Conservation (phyloP, 768 basidiomycete genomes). For the Exsudoporus frostii region DNA sequence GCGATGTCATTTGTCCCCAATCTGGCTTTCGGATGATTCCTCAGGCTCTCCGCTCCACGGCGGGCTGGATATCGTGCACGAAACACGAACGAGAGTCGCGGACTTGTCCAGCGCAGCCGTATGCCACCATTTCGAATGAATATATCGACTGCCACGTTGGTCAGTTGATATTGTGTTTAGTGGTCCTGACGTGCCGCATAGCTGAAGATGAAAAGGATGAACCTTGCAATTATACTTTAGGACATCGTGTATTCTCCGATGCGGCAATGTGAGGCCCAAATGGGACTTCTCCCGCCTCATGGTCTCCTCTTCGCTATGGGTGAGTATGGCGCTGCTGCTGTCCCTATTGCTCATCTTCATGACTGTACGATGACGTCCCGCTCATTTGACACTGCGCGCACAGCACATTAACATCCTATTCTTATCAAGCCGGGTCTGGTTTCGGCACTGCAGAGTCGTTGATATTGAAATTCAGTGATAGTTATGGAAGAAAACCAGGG, state of each 20-base stretch:
- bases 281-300: constrained; percentile 10
- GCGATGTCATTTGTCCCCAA: constrained; percentile 4
- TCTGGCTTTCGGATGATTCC: constrained; percentile 3
- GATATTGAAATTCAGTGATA: constrained; percentile 24
- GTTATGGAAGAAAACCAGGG: constrained; percentile 22
- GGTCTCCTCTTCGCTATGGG: constrained; percentile 3
- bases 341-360: not conserved
- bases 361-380: constrained; percentile 1
- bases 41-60: constrained; percentile 12
- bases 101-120: constrained; percentile 3
- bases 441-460: constrained; percentile 3
- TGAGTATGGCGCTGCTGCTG: not conserved
- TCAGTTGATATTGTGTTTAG: constrained; percentile 8
- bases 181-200: constrained; percentile 5
- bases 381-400: not conserved
- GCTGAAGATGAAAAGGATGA: constrained; percentile 13
- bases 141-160: constrained; percentile 16
- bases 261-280: constrained; percentile 5
- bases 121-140: constrained; percentile 8
- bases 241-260: constrained; percentile 1
- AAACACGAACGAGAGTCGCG: constrained; percentile 17
- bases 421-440: not conserved
- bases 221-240: constrained; percentile 13
- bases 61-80: constrained; percentile 20
- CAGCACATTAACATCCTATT: not conserved